Conservation (phyloP, 805 yeast genomes). For the Candida tammaniensis region DNA sequence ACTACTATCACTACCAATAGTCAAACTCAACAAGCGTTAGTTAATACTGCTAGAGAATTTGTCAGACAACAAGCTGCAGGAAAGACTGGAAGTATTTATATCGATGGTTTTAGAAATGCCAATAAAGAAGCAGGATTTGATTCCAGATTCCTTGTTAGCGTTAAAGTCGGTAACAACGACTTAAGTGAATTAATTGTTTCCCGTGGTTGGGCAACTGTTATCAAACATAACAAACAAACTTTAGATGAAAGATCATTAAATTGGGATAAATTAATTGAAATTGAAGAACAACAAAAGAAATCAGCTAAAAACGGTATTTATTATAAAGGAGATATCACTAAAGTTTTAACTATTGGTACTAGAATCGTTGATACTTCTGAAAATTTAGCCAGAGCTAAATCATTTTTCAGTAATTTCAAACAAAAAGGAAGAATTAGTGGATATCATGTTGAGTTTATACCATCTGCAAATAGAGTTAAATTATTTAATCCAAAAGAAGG, state of each 20-base stretch:
- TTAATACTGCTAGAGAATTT: slow-evolving; percentile 69
- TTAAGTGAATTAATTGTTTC: slow-evolving; percentile 59
- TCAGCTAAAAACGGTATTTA: slow-evolving; percentile 59
- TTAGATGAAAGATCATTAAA: slow-evolving; percentile 62
- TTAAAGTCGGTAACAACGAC: slow-evolving; percentile 54
- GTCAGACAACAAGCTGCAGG: slow-evolving; percentile 70
- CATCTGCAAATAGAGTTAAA: slow-evolving; percentile 65
- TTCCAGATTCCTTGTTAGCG: slow-evolving; percentile 62
- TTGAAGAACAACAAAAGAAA: slow-evolving; percentile 59
- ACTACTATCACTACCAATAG: slow-evolving; percentile 38
- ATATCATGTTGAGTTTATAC: slow-evolving; percentile 64
- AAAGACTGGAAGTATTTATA: slow-evolving; percentile 55
- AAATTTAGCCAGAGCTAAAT: slow-evolving; percentile 64
- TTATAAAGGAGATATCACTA: slow-evolving; percentile 41
- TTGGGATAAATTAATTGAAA: slow-evolving; percentile 75
- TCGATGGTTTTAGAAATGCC: slow-evolving; percentile 64
- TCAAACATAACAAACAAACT: slow-evolving; percentile 73
- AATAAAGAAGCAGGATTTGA: slow-evolving; percentile 56
- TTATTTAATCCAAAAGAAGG: slow-evolving; percentile 71
- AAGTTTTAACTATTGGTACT: slow-evolving; percentile 52
- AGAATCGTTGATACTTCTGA: slow-evolving; percentile 81
- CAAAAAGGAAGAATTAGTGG: slow-evolving; percentile 65
- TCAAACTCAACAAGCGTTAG: slow-evolving; percentile 48
- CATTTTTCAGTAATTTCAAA: slow-evolving; percentile 67
- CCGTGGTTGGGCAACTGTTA: slow-evolving; percentile 73